A percentile compares a stretch with the other conserved stretches of the same genome.
Conservation (phyloP, 1,139 yeast genomes). For the Meyerozyma elateridarum region DNA sequence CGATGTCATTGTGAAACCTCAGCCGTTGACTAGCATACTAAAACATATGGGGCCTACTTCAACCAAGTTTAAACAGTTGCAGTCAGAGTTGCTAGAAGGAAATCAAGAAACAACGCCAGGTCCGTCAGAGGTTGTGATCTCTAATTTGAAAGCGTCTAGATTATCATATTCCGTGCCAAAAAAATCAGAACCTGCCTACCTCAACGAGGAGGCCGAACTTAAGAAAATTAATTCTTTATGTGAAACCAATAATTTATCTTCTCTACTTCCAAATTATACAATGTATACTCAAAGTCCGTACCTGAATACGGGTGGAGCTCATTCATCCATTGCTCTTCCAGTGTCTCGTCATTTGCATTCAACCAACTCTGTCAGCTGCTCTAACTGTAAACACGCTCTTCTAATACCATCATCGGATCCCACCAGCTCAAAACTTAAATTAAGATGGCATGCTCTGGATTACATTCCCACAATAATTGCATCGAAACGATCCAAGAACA, state of each 20-base stretch:
- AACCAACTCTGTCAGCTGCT: constrained; percentile 9
- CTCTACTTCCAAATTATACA: background rate
- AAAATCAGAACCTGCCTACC: too few species aligned
- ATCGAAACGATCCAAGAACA: background rate
- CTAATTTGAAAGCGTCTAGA: too few species aligned
- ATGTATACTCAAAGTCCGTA: background rate
- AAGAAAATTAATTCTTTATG: too few species aligned
- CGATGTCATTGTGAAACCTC: constrained; percentile 11
- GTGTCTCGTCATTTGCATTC: constrained; percentile 9
- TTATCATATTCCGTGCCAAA: too few species aligned
- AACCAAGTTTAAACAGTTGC: background rate
- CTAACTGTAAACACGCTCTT: constrained; percentile 8
- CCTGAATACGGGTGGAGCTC: too few species aligned
- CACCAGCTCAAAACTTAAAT: too few species aligned
- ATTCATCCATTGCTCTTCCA: too few species aligned
- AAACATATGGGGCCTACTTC: background rate
- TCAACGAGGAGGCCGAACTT: too few species aligned
- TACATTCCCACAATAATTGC: constrained; percentile 11
- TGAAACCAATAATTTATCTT: too few species aligned
- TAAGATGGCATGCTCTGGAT: constrained; percentile 11
- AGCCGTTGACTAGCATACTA: constrained; percentile 11
- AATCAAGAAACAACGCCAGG: too few species aligned
- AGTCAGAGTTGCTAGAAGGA: constrained; percentile 1
- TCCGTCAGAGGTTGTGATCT: too few species aligned
- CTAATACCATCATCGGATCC: constrained; percentile 11